These are phyloP conservation scores for Ustilago tritici DNA, from an alignment of 1,284 basidiomycete genomes.

Conservation along the genomic window DNA sequence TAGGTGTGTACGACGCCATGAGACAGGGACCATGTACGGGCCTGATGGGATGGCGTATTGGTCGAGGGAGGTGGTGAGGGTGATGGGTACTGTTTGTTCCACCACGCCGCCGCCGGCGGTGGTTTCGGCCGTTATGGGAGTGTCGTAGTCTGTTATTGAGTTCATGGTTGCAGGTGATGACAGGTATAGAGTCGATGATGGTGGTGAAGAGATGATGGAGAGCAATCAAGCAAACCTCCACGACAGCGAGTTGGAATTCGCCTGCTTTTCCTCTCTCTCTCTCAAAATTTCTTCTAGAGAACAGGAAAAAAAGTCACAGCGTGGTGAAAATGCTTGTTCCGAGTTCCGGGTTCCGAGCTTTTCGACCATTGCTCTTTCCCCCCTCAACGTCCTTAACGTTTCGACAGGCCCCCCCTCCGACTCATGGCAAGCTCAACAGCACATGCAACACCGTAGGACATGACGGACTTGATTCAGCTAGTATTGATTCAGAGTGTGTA, in stretches of 20 bases:
- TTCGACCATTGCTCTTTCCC: background rate
- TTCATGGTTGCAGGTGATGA: constrained; percentile 10
- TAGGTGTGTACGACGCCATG: constrained; percentile 94
- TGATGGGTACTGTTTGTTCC: constrained; percentile 53
- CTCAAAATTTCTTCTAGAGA: constrained; percentile 25
- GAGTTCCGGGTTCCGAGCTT: constrained; percentile 28
- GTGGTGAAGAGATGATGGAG: constrained; percentile 6
- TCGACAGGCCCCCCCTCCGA: too few relatives aligned
- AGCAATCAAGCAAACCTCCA: constrained; percentile 1
- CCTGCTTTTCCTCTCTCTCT: background rate
- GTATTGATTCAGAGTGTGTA: too few relatives aligned
- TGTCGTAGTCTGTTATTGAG: constrained; percentile 34
- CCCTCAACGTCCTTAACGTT: background rate
- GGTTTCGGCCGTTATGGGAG: background rate
- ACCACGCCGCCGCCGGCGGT: background rate
- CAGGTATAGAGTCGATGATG: background rate
- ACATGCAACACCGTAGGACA: too few relatives aligned
- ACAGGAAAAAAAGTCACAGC: constrained; percentile 3
- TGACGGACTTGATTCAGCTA: too few relatives aligned
- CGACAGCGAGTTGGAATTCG: constrained; percentile 4
- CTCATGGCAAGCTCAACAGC: background rate
- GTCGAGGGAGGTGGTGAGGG: constrained; percentile 63
- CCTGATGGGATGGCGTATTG: constrained; percentile 84
- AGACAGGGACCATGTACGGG: constrained; percentile 91
- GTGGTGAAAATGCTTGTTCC: too few relatives aligned